Conservation (phyloP, 2,329 filamentous ascomycete genomes). For the Phyllosticta citriasiana region DNA sequence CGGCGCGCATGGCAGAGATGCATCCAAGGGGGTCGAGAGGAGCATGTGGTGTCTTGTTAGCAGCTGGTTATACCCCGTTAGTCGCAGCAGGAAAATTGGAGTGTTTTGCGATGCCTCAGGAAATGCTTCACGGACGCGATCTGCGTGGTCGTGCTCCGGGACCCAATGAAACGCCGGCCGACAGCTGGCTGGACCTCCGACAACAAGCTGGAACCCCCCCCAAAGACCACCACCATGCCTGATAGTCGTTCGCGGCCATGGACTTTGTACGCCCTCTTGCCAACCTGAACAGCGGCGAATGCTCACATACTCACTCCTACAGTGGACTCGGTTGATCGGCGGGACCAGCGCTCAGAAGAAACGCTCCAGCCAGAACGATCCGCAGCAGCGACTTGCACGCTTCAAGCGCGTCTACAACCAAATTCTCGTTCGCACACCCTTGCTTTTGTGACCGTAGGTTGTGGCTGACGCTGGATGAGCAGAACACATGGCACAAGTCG, state of each 20-base stretch:
- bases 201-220: constrained; percentile 1
- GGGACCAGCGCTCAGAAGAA: constrained; percentile 42
- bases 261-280: constrained; percentile 11
- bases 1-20: neutral
- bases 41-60: neutral
- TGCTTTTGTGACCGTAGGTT: neutral
- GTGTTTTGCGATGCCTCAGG: no score
- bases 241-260: constrained; percentile 9
- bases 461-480: constrained; percentile 1
- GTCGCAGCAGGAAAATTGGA: neutral
- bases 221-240: constrained; percentile 7
- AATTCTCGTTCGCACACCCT: constrained; percentile 36
- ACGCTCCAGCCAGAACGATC: constrained; percentile 41
- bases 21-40: neutral
- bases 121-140: neutral
- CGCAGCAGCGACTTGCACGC: constrained; percentile 49
- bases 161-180: constrained; percentile 9
- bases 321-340: constrained; percentile 55
- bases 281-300: neutral
- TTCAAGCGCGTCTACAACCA: constrained; percentile 53
- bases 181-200: constrained; percentile 2
- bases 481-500: constrained; percentile 53
- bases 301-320: constrained; percentile 10
- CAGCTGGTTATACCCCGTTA: neutral
- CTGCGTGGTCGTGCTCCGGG: neutral